These are phyloP conservation scores for Crithidia expoeki DNA, from an alignment of 208 protist genomes.

Conservation along the genomic window DNA sequence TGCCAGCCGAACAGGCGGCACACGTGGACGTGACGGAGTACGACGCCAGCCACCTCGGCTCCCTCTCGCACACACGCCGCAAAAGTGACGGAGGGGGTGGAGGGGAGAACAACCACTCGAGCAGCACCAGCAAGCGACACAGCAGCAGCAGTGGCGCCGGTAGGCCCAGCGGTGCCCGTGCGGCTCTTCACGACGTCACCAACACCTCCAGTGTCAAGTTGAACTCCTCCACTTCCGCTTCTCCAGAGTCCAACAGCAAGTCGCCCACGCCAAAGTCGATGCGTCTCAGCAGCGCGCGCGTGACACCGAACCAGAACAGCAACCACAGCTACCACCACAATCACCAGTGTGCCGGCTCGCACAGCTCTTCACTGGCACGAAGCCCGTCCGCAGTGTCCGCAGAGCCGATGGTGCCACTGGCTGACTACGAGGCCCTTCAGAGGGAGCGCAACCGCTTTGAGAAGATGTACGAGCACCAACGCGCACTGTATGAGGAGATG, in stretches of 20 bases:
- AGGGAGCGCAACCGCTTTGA: slow-evolving; percentile 78
- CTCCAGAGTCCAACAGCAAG: slow-evolving; percentile 16
- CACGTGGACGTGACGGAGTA: slow-evolving; percentile 80
- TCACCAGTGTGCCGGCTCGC: slow-evolving; percentile 21
- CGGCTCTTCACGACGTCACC: slow-evolving; percentile 49
- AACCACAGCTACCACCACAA: not conserved
- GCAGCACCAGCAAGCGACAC: not conserved
- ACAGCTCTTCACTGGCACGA: slow-evolving; percentile 27
- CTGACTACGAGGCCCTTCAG: slow-evolving; percentile 63
- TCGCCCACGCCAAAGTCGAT: slow-evolving; percentile 60
- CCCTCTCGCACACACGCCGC: slow-evolving; percentile 5
- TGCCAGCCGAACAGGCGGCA: slow-evolving; percentile 27
- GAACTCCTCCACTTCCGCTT: slow-evolving; percentile 32
- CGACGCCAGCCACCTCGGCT: slow-evolving; percentile 56
- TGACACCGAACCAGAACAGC: not conserved
- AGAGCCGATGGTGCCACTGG: slow-evolving; percentile 56
- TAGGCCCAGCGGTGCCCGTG: slow-evolving; percentile 8
- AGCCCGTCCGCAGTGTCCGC: slow-evolving; percentile 15
- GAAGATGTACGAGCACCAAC: slow-evolving; percentile 92
- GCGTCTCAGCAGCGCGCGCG: slow-evolving; percentile 24
- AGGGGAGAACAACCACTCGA: not conserved
- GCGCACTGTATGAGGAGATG: slow-evolving; percentile 84
- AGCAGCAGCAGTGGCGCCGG: slow-evolving; percentile 18
- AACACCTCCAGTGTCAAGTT: slow-evolving; percentile 33
- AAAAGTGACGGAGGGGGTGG: not conserved